phyloP scores from a whole-genome alignment of 1,139 yeast genomes.

The Martiniozyma asiatica region DNA sequence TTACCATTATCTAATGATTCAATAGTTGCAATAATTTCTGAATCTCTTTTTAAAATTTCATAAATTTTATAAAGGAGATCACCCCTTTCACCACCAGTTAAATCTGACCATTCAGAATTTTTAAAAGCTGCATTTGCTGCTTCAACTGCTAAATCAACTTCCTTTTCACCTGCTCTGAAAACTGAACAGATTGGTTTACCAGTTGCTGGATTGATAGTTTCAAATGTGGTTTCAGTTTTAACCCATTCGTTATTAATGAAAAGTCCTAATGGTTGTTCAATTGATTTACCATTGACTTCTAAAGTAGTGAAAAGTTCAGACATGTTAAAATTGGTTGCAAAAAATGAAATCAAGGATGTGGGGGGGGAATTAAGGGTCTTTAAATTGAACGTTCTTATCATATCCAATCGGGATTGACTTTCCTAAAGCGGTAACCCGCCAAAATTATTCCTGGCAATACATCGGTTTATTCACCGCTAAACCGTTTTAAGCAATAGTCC shows the following conservation, averaged over 20 bases:
- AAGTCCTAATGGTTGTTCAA: constrained; percentile 57
- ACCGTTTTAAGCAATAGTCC: no score
- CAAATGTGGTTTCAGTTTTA: constrained; percentile 39
- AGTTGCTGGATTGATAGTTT: constrained; percentile 42
- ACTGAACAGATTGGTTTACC: constrained; percentile 44
- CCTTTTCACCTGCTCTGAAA: constrained; percentile 43
- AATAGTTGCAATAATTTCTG: constrained; percentile 49
- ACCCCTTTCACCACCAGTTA: constrained; percentile 44
- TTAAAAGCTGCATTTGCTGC: constrained; percentile 45
- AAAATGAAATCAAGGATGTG: no score
- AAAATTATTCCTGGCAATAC: no score
- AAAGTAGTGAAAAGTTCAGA: constrained; percentile 25
- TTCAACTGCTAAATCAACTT: constrained; percentile 46
- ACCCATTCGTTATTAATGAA: constrained; percentile 65
- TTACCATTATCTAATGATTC: constrained; percentile 82
- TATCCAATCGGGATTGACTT: no score
- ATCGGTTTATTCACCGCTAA: no score
- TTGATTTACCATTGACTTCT: constrained; percentile 30
- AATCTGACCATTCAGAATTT: constrained; percentile 30
- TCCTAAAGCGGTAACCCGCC: no score
- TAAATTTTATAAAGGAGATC: constrained; percentile 50
- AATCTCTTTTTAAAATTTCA: constrained; percentile 46
- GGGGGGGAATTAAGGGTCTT: no score
- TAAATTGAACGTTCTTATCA: no score
- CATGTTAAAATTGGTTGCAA: no score